Evolutionary conservation across 2,329 filamentous ascomycete genomes (phyloP).

Genomic region (Raffaelea arxii): DNA sequence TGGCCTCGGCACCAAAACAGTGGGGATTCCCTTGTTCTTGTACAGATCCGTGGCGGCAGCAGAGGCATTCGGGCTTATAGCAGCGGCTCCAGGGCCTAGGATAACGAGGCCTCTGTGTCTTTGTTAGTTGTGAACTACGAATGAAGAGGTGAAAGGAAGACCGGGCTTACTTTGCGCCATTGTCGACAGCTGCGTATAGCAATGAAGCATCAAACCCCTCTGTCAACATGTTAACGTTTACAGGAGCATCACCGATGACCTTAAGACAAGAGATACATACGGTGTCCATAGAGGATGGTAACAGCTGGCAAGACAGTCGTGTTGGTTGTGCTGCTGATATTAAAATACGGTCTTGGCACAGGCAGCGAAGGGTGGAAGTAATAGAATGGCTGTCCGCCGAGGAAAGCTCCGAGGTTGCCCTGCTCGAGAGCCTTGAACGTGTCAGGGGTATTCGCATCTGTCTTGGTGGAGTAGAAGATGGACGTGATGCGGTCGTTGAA

Average conservation of each 20-base stretch:
- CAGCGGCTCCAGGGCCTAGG: constrained; percentile 21
- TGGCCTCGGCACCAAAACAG: constrained; percentile 19
- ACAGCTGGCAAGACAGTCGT: constrained; percentile 37
- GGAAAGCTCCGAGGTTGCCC: constrained; percentile 47
- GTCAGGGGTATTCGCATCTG: constrained; percentile 51
- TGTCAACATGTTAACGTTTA: too few species aligned
- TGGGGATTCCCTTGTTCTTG: constrained; percentile 18
- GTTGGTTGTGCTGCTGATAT: constrained; percentile 21
- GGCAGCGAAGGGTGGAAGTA: constrained; percentile 44
- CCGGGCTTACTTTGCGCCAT: constrained; percentile 33
- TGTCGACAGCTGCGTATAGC: constrained; percentile 34
- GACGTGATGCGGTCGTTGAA: constrained; percentile 51
- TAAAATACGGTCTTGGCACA: constrained; percentile 33
- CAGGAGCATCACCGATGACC: too few species aligned
- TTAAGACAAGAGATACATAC: too few species aligned
- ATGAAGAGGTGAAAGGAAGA: constrained; percentile 18
- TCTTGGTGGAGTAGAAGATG: constrained; percentile 52
- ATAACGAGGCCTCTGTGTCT: constrained; percentile 18
- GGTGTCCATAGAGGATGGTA: constrained; percentile 45
- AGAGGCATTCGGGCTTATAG: constrained; percentile 17
- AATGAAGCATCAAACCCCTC: constrained; percentile 38
- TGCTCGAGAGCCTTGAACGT: constrained; percentile 50
- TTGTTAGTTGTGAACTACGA: neutral
- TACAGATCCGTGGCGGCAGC: constrained; percentile 18
- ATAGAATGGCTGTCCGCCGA: constrained; percentile 49